A percentile compares a stretch with the other conserved stretches of the same genome.
Evolutionary conservation across 805 yeast species (phyloP).

Genomic region (Wickerhamiella hasegawae): DNA sequence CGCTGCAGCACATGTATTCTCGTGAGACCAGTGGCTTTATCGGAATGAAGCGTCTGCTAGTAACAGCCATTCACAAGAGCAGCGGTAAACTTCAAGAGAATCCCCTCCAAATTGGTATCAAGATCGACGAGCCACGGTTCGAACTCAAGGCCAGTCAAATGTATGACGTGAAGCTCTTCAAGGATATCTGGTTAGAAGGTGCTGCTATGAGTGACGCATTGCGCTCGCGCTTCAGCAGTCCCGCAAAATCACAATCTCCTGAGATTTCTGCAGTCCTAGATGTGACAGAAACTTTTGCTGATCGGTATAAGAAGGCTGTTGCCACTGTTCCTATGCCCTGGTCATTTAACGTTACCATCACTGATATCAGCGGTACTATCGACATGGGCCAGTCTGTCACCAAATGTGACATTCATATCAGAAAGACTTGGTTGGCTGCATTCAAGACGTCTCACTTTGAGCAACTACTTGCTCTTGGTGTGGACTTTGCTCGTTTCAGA

Average conservation of each 20-base stretch:
- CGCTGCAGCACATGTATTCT: constrained; percentile 80
- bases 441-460: constrained; percentile 53
- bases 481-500: constrained; percentile 33
- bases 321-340: constrained; percentile 59
- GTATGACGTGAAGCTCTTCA: constrained; percentile 69
- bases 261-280: too few species aligned
- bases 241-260: background rate
- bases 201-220: background rate
- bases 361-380: constrained; percentile 36
- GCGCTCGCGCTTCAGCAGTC: background rate
- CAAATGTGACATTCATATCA: constrained; percentile 35
- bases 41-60: constrained; percentile 1
- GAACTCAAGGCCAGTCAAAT: constrained; percentile 68
- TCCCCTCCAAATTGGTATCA: constrained; percentile 25
- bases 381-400: constrained; percentile 83
- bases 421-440: constrained; percentile 51
- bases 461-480: constrained; percentile 49
- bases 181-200: constrained; percentile 13
- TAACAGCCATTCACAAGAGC: constrained; percentile 2
- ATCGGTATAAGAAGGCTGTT: constrained; percentile 38
- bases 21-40: constrained; percentile 61
- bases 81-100: constrained; percentile 5
- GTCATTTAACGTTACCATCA: constrained; percentile 42
- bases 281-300: constrained; percentile 13
- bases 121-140: constrained; percentile 33